Percentiles rank a stretch among this genome's conserved stretches.
Evolutionary conservation across 106 monocot genomes (phyloP).

Genomic region (Acorus calamus): DNA sequence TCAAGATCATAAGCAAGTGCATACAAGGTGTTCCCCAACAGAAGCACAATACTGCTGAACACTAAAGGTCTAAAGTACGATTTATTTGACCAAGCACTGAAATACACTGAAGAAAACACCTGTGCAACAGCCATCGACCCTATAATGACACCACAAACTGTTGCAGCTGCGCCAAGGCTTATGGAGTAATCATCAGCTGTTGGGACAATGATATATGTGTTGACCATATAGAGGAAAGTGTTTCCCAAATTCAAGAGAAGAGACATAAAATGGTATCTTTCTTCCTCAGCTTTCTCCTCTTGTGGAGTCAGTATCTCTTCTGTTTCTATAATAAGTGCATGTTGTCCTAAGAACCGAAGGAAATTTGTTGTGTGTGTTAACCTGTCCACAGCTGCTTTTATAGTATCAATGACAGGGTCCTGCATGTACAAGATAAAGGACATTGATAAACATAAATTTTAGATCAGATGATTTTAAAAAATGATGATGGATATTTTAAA

Average conservation of each 20-base stretch:
- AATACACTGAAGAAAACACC: slow-evolving; percentile 86
- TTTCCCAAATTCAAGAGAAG: slow-evolving; percentile 86
- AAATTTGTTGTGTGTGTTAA: slow-evolving; percentile 79
- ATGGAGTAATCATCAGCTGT: slow-evolving; percentile 92
- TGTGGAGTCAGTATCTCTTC: slow-evolving; percentile 50
- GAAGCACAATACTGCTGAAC: slow-evolving; percentile 80
- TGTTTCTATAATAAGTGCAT: slow-evolving; percentile 65
- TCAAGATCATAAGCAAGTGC: slow-evolving; percentile 81
- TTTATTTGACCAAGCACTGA: slow-evolving; percentile 98
- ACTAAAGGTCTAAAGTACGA: slow-evolving; percentile 86
- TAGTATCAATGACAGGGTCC: slow-evolving; percentile 81
- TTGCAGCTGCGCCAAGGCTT: slow-evolving; percentile 90
- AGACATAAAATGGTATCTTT: slow-evolving; percentile 77
- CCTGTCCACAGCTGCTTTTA: slow-evolving; percentile 70
- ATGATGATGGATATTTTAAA: too few species aligned
- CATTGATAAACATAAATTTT: too few species aligned
- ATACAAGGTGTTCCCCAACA: slow-evolving; percentile 79
- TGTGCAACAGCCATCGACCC: slow-evolving; percentile 99
- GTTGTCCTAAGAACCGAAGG: slow-evolving; percentile 85
- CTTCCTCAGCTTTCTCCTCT: slow-evolving; percentile 42
- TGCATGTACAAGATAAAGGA: slow-evolving; percentile 8
- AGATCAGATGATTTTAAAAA: too few species aligned
- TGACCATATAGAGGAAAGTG: slow-evolving; percentile 99
- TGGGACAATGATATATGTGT: slow-evolving; percentile 96
- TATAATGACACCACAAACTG: slow-evolving; percentile 91